Percentiles rank a stretch among this genome's conserved stretches.
These are phyloP conservation scores for Polytrichum commune DNA, from an alignment of 225 moss, liverwort and hornwort genomes.

Conservation along the genomic window DNA sequence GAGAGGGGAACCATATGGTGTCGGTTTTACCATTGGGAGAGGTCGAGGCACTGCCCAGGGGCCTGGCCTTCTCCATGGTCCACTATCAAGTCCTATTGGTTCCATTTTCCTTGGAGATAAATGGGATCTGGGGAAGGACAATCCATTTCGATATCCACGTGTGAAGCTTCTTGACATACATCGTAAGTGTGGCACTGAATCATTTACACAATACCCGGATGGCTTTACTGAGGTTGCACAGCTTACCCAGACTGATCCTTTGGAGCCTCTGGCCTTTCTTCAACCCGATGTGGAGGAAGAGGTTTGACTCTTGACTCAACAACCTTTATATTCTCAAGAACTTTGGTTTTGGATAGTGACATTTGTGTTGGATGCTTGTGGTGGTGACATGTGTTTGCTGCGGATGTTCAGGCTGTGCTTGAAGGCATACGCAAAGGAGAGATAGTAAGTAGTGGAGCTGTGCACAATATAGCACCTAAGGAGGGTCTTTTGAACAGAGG, in stretches of 20 bases:
- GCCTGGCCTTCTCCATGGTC: conserved; percentile 58
- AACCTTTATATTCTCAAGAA: not conserved
- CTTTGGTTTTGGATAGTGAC: too few relatives aligned
- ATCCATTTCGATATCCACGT: conserved; percentile 49
- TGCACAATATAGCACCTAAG: conserved; percentile 36
- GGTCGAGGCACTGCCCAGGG: conserved; percentile 48
- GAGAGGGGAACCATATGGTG: conserved; percentile 45
- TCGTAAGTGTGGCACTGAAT: conserved; percentile 35
- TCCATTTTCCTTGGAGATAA: conserved; percentile 41
- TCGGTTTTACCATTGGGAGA: conserved; percentile 56
- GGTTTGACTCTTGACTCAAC: conserved; percentile 21
- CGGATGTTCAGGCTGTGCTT: conserved; percentile 39
- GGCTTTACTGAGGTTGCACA: conserved; percentile 53
- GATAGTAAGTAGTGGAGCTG: conserved; percentile 58
- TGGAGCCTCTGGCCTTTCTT: conserved; percentile 64
- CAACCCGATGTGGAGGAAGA: conserved; percentile 61
- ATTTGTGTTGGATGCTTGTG: too few relatives aligned
- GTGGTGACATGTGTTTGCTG: not conserved
- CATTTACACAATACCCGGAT: conserved; percentile 40
- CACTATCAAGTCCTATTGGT: conserved; percentile 40
- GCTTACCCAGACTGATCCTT: conserved; percentile 39
- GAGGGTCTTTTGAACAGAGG: conserved; percentile 30
- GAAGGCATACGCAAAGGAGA: conserved; percentile 62
- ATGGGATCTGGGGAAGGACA: conserved; percentile 46
- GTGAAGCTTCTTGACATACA: conserved; percentile 56